Percentiles rank a stretch among this genome's conserved stretches.
These are phyloP conservation scores for Euphorbia lathyris DNA, from an alignment of 345 rosid species.

Conservation along the genomic window DNA sequence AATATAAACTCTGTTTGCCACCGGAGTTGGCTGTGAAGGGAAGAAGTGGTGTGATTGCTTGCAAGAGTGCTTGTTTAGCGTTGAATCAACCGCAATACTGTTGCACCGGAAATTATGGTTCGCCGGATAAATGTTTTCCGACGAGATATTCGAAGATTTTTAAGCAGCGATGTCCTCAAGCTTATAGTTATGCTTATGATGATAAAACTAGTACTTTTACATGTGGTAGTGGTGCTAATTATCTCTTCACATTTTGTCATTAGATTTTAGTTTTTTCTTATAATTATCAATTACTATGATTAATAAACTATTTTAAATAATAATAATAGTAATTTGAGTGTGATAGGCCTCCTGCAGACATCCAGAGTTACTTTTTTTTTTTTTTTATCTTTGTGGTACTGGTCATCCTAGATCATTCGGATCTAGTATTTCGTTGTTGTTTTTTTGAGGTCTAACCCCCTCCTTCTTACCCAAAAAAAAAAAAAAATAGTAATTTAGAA, in stretches of 20 bases:
- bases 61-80: conserved; percentile 45
- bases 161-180: conserved; percentile 52
- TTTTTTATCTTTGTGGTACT: too few relatives aligned
- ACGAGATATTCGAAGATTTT: conserved; percentile 39
- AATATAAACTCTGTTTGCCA: conserved; percentile 42
- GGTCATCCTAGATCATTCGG: too few relatives aligned
- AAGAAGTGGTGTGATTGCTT: conserved; percentile 30
- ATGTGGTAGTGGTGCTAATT: conserved; percentile 40
- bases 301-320: too few relatives aligned
- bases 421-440: too few relatives aligned
- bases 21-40: conserved; percentile 30
- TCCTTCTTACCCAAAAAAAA: too few relatives aligned
- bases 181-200: conserved; percentile 55
- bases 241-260: conserved; percentile 43
- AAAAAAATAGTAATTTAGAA: too few relatives aligned
- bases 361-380: too few relatives aligned
- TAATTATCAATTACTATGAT: too few relatives aligned
- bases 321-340: too few relatives aligned
- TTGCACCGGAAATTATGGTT: conserved; percentile 33
- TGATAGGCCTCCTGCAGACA: too few relatives aligned
- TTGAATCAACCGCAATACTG: conserved; percentile 35
- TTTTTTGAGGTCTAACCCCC: too few relatives aligned
- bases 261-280: too few relatives aligned
- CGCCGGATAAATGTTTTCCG: conserved; percentile 39
- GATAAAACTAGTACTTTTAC: conserved; percentile 37